A percentile compares a stretch with the other conserved stretches of the same genome.
Evolutionary conservation across 129 eudicot genomes (phyloP).

Genomic region (Pulicaria dysenterica): DNA sequence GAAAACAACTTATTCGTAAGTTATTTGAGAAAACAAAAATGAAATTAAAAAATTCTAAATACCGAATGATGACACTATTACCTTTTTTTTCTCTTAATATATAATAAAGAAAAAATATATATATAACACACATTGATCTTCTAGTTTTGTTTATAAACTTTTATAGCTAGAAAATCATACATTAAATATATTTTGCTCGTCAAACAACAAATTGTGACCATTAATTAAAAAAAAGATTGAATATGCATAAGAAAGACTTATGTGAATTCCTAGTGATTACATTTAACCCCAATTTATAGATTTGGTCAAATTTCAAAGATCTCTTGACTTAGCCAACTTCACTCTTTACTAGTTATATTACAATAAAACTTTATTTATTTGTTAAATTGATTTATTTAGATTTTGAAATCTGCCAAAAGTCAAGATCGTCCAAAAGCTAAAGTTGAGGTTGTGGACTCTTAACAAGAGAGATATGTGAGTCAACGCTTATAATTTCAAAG

Average conservation of each 20-base stretch:
- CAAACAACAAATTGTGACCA: not conserved
- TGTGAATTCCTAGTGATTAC: not conserved
- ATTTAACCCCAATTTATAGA: not conserved
- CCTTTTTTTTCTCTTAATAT: no score
- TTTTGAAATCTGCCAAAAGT: constrained; percentile 24
- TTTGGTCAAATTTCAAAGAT: constrained; percentile 4
- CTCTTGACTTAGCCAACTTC: constrained; percentile 16
- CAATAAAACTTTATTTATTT: not conserved
- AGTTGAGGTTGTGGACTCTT: constrained; percentile 26
- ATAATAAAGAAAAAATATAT: no score
- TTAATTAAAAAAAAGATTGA: not conserved
- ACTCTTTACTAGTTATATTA: not conserved
- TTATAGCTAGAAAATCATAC: no score
- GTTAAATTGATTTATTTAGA: not conserved
- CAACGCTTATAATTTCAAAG: constrained; percentile 38
- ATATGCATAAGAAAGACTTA: no score
- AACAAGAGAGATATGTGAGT: constrained; percentile 16
- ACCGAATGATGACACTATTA: no score
- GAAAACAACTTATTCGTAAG: no score
- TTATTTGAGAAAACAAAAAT: no score
- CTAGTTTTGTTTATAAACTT: no score
- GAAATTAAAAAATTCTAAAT: no score
- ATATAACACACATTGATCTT: no score
- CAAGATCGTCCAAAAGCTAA: constrained; percentile 24
- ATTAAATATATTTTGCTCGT: no score